Conservation (phyloP, 805 yeast genomes). For the Candida manassasensis region DNA sequence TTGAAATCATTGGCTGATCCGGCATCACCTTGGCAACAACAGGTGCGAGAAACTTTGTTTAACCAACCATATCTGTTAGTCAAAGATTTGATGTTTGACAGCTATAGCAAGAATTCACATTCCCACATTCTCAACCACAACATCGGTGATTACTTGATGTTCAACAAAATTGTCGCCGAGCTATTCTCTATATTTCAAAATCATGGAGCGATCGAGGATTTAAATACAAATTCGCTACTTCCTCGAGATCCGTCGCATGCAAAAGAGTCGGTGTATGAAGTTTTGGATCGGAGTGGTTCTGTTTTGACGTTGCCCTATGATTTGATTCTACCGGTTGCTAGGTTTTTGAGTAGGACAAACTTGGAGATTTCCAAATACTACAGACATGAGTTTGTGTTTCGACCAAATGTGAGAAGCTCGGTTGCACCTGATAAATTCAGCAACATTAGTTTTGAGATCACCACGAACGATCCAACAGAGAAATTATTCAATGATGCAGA, state of each 20-base stretch:
- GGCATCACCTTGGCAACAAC: constrained; percentile 90
- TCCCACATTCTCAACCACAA: constrained; percentile 21
- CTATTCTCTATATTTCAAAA: constrained; percentile 59
- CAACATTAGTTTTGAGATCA: constrained; percentile 84
- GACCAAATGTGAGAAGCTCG: constrained; percentile 52
- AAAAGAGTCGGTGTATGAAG: constrained; percentile 66
- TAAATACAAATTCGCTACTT: constrained; percentile 58
- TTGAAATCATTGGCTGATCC: constrained; percentile 81
- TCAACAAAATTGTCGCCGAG: constrained; percentile 55
- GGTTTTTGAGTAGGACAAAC: constrained; percentile 66
- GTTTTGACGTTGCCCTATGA: constrained; percentile 89
- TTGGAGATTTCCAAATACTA: constrained; percentile 54
- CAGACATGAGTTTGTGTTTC: constrained; percentile 75
- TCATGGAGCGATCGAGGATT: constrained; percentile 86
- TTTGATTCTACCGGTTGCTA: constrained; percentile 83
- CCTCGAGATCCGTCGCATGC: constrained; percentile 73
- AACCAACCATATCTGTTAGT: constrained; percentile 82
- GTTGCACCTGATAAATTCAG: constrained; percentile 73
- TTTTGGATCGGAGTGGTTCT: constrained; percentile 81
- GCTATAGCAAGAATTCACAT: constrained; percentile 24
- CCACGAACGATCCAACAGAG: constrained; percentile 41
- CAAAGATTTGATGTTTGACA: constrained; percentile 78
- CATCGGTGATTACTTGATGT: constrained; percentile 48
- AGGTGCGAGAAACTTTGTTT: constrained; percentile 82
- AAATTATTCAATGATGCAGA: constrained; percentile 79